Conservation (phyloP, 169 alveolate species). For the Ichthyophthirius multifiliis region DNA sequence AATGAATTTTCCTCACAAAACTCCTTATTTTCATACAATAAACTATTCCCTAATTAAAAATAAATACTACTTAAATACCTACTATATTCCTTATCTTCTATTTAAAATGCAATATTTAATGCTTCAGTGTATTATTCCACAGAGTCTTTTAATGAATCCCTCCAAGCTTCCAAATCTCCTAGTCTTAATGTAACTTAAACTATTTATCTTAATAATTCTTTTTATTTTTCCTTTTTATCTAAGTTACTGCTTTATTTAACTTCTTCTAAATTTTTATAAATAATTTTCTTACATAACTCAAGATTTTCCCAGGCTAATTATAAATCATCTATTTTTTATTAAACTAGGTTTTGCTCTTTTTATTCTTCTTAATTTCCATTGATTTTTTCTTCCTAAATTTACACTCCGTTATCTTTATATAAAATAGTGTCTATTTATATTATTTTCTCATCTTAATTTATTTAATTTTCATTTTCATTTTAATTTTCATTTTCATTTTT, state of each 20-base stretch:
- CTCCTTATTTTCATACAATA: background rate
- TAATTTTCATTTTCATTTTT: background rate
- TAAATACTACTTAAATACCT: background rate
- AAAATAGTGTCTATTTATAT: no score
- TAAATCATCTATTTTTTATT: background rate
- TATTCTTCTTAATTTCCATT: background rate
- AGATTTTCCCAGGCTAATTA: slow-evolving; percentile 9
- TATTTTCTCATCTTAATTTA: background rate
- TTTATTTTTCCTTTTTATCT: background rate
- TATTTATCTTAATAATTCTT: background rate
- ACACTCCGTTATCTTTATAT: background rate
- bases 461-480: background rate
- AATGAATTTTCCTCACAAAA: background rate
- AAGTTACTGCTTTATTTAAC: background rate
- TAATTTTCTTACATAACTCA: background rate
- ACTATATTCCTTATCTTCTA: background rate
- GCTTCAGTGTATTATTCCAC: background rate
- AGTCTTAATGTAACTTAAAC: background rate
- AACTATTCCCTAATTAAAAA: background rate
- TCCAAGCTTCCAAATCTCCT: background rate
- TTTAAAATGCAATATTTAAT: background rate
- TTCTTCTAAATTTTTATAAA: background rate
- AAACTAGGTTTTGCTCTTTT: background rate
- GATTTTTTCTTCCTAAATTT: background rate
- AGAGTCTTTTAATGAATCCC: background rate